Conservation (phyloP, 495 filamentous ascomycete genomes). For the Penicillium coprophilum region DNA sequence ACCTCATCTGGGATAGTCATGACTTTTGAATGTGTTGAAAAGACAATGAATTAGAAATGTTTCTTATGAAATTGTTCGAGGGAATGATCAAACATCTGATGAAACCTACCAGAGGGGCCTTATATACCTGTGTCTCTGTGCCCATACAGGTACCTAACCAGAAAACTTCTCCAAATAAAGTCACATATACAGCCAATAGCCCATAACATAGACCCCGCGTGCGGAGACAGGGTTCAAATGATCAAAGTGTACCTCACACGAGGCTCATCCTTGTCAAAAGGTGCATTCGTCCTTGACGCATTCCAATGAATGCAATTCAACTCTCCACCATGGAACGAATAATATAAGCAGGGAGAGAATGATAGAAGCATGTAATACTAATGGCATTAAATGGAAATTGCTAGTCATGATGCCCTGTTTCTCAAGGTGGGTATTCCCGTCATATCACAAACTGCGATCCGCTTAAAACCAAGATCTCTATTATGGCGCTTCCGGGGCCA, state of each 20-base stretch:
- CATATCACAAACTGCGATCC: not conserved
- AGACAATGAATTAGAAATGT: not conserved
- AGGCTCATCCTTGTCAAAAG: not conserved
- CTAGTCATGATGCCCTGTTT: not conserved
- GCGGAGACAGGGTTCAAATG: slow-evolving; percentile 8
- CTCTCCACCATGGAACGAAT: not conserved
- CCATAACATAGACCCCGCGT: not conserved
- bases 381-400: not conserved
- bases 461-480: not conserved
- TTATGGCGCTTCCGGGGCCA: not conserved
- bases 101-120: not conserved
- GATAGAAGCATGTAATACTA: not conserved
- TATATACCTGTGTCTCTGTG: slow-evolving; percentile 2
- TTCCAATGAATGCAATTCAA: not conserved
- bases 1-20: slow-evolving; percentile 63
- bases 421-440: not conserved
- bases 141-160: not conserved
- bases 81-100: not conserved
- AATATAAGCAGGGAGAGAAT: not conserved
- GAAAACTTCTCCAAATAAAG: not conserved
- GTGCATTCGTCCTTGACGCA: not conserved
- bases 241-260: not conserved
- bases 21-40: not conserved
- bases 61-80: not conserved
- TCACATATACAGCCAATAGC: not conserved